A percentile compares a stretch with the other conserved stretches of the same genome.
phyloP scores from a whole-genome alignment of 2,329 filamentous ascomycete genomes.

The Fusarium bactridioides region DNA sequence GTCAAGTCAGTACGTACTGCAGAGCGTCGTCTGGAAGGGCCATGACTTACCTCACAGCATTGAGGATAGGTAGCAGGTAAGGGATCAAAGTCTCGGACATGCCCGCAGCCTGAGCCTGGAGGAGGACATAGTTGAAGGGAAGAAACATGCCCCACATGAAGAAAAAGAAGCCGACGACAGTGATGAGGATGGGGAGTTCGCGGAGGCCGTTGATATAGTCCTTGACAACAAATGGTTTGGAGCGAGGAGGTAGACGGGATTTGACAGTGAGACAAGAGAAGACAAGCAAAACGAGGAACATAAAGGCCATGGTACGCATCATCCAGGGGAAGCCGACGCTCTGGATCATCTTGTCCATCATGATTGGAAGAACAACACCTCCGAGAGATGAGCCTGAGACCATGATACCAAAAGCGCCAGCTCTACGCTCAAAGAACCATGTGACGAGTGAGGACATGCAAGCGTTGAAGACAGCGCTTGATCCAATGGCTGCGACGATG shows the following conservation, averaged over 20 bases:
- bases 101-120: constrained; percentile 56
- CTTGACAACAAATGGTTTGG: constrained; percentile 52
- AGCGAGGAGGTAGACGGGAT: constrained; percentile 54
- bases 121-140: constrained; percentile 61
- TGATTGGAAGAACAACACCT: constrained; percentile 67
- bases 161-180: constrained; percentile 58
- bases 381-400: constrained; percentile 63
- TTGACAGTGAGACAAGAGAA: constrained; percentile 47
- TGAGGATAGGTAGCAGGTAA: constrained; percentile 65
- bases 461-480: constrained; percentile 53
- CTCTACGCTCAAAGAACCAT: constrained; percentile 63
- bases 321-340: constrained; percentile 57
- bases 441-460: constrained; percentile 53
- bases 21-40: no score
- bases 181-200: constrained; percentile 55
- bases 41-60: constrained; percentile 54
- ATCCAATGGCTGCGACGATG: constrained; percentile 52
- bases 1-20: constrained; percentile 11
- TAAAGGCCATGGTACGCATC: constrained; percentile 56
- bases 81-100: constrained; percentile 52
- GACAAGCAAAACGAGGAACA: constrained; percentile 50
- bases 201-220: constrained; percentile 58
- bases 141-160: constrained; percentile 65
- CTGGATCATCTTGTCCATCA: constrained; percentile 63
- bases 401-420: constrained; percentile 61